A percentile compares a stretch with the other conserved stretches of the same genome.
Conservation (phyloP, 805 yeast genomes). For the Soucietia sequanensis region DNA sequence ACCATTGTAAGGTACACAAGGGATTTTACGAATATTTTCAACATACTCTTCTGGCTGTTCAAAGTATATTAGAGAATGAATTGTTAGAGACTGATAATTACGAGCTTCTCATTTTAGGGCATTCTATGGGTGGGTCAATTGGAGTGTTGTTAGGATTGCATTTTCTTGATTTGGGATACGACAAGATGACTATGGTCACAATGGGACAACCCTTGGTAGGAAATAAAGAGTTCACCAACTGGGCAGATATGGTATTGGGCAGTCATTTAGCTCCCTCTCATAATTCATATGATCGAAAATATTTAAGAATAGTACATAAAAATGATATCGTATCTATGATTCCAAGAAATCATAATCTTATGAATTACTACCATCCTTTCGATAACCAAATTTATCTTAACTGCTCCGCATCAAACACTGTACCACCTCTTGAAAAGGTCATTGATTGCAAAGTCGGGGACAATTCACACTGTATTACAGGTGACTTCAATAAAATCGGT, state of each 20-base stretch:
- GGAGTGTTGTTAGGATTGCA: constrained; percentile 36
- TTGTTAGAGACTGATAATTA: constrained; percentile 13
- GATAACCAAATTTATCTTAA: constrained; percentile 38
- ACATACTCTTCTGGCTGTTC: constrained; percentile 25
- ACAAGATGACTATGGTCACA: constrained; percentile 31
- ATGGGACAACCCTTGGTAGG: constrained; percentile 48
- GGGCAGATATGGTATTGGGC: constrained; percentile 35
- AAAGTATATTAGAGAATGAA: constrained; percentile 19
- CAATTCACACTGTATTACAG: constrained; percentile 26
- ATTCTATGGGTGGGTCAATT: constrained; percentile 43
- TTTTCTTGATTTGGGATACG: constrained; percentile 32
- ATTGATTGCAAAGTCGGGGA: constrained; percentile 31
- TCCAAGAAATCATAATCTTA: constrained; percentile 21
- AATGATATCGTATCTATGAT: constrained; percentile 25
- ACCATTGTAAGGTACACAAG: constrained; percentile 36
- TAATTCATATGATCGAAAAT: constrained; percentile 19
- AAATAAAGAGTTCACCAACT: constrained; percentile 32
- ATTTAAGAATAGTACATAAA: constrained; percentile 23
- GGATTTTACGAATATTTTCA: constrained; percentile 34
- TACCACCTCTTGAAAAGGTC: constrained; percentile 27
- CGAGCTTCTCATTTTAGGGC: constrained; percentile 26
- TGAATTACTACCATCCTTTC: constrained; percentile 29
- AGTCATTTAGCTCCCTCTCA: constrained; percentile 20
- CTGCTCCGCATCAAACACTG: constrained; percentile 21
- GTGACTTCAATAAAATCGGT: constrained; percentile 20